Base-by-base conservation (phyloP, 257 asterid genomes). In the Ballota nigra region DNA sequence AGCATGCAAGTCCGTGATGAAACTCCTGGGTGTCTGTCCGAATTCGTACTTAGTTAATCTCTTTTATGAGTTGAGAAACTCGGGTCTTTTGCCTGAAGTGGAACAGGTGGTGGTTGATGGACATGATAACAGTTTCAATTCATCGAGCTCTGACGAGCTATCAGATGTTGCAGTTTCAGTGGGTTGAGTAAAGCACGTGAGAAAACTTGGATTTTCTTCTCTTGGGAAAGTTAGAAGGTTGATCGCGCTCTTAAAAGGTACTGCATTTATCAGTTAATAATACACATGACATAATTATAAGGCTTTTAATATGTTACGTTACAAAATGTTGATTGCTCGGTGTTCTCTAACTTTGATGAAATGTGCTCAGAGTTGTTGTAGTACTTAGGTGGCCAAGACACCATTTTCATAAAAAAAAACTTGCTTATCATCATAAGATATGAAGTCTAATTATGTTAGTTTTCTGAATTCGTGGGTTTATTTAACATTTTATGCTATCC, bases 51-150 rank as follows among this genome's bases (percentile, higher is more conserved):
- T 23, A 34, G 59, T 63, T 33, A 62, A 69, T 64, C 64, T 78
- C 22, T 26, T 78, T 19, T 43, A 41, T 52, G 79, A 86, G 64
- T 57, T 81, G 77, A 67, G 73, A 59, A 76, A 70, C 70, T 75
- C 61, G 13, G 81, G 82, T n/a, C 63, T 84, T 62, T 70, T 83
- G 66, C 84, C 87, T 62, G 67, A 29, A 63, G 75, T 74, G 38
- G 80, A 63, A 22, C 29, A 61, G 20, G 34, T 61, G 20, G 9
- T 69, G 38, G 61, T 56, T 24, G 62, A 75, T 45, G 65, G 73
- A 41, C 68, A 55, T 19, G 68, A 63, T 49, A 2, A 19, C 26
- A 58, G 62, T 57, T 56, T 31, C 28, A 60, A 63, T 33, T 60
- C 67, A 60, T 40, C 82, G 29, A 71, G 80, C 66, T 79, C 74